A percentile compares a stretch with the other conserved stretches of the same genome.
These are phyloP conservation scores for Xylaria multiplex DNA, from an alignment of 2,329 filamentous ascomycete species.

Conservation along the genomic window DNA sequence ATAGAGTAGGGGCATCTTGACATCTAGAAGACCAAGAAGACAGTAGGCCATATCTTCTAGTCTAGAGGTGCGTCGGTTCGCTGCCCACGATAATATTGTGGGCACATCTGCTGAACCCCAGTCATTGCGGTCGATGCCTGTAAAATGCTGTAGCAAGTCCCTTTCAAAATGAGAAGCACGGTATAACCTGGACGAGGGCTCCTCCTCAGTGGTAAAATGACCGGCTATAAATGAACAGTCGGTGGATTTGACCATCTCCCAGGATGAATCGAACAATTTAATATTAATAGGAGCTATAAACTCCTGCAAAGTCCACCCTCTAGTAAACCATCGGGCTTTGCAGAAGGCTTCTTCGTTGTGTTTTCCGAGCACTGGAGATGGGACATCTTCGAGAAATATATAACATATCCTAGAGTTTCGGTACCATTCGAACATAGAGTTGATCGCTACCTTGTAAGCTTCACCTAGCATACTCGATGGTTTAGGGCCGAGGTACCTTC, in stretches of 20 bases:
- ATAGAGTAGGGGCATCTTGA: constrained; percentile 39
- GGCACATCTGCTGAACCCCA: constrained; percentile 20
- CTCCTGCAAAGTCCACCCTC: constrained; percentile 36
- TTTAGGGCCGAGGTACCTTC: constrained; percentile 11
- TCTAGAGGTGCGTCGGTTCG: constrained; percentile 31
- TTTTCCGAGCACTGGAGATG: constrained; percentile 10
- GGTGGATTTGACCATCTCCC: neutral
- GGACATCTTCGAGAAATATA: constrained; percentile 31
- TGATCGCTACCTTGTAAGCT: constrained; percentile 28
- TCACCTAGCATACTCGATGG: neutral
- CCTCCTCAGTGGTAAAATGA: no score
- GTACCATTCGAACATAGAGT: constrained; percentile 39
- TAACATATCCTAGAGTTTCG: constrained; percentile 35
- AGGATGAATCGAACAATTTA: neutral
- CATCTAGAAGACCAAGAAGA: constrained; percentile 34
- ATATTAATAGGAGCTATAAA: constrained; percentile 26
- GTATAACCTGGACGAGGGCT: no score
- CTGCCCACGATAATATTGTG: constrained; percentile 34
- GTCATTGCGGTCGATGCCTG: no score
- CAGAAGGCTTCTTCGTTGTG: constrained; percentile 21
- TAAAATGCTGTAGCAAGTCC: no score
- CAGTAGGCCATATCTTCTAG: constrained; percentile 37
- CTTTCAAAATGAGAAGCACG: no score
- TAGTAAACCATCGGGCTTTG: constrained; percentile 31
- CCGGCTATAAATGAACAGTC: neutral